Conservation (phyloP, 257 asterid genomes). For the Lycium ferocissimum region DNA sequence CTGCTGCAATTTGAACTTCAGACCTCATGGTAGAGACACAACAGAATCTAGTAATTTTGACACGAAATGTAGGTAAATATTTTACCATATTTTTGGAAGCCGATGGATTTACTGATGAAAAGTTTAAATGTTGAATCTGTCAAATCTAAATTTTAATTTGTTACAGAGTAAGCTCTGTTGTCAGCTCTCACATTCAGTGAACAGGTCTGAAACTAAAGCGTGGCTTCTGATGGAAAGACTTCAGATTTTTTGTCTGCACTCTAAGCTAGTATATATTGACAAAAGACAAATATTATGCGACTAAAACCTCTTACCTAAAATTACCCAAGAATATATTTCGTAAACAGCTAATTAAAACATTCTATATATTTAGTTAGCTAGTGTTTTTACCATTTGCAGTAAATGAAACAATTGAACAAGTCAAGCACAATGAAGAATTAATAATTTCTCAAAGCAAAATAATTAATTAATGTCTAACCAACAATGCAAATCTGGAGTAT, state of each 20-base stretch:
- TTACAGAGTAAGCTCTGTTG: neutral
- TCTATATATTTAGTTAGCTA: neutral
- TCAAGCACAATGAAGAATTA: neutral
- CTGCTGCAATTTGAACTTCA: too few species aligned
- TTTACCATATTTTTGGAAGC: too few species aligned
- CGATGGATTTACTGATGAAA: too few species aligned
- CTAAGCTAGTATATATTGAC: neutral
- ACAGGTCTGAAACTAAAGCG: neutral
- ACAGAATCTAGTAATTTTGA: too few species aligned
- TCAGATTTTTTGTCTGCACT: slow-evolving; percentile 19
- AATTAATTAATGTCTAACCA: neutral
- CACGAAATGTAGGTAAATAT: too few species aligned
- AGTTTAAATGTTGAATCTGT: neutral
- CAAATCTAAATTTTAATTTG: neutral
- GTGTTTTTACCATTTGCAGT: neutral
- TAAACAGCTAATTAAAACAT: neutral
- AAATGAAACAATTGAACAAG: neutral
- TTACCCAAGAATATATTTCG: neutral
- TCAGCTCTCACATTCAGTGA: slow-evolving; percentile 31
- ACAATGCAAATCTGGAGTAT: neutral
- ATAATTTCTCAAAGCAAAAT: neutral
- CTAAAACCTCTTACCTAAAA: neutral
- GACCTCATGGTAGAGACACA: too few species aligned
- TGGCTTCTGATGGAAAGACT: neutral
- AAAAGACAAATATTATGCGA: slow-evolving; percentile 13